Evolutionary conservation across 805 yeast genomes (phyloP), one percentile per base, ranked within the genome.

Genomic region (Kodamaea sagamina): DNA sequence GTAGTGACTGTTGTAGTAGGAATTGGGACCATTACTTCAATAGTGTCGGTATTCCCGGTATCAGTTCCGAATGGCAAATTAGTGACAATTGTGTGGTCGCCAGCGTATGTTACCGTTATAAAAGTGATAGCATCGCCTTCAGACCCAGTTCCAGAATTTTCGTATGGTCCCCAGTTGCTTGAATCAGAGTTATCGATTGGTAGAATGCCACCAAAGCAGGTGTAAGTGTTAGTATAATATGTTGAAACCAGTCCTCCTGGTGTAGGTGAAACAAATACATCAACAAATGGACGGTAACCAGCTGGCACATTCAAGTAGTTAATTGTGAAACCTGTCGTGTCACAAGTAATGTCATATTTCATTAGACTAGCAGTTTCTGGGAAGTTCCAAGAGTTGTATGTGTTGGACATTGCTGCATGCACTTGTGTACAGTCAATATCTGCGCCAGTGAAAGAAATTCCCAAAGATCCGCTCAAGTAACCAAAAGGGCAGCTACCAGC

Each of bases 251-350:
- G 4, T 4, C 5, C 22, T 7, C 46, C 41, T 11, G 32, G 28
- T 4, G 43, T 13, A 15, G 44, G 29, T 4, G 41, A 6, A 9
- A 32, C 16, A 4, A 47, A 25, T 15, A 28, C 50, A 35, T 52
- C 55, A 27, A 59, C 45, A 42, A 50, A 59, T 7, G 61, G 59
- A 18, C 62, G 47, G 45, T 50, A 59, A 4, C 67, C 68, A 3
- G 63, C 62, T 3, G 67, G 63, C 21, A 62, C 29, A 37, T 53
- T 56, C 4, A 21, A 15, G 42, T 53, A 62, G 17, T 19, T 39
- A 5, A 44, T 11, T 1, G 39, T 17, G 15, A 13, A 29, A 4
- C 34, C 28, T 6, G 12, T n/a, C 1, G 44, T 7, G 13, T 47
- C 32, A 49, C 65, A 62, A 1, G 50, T 10, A 10, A 44, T 43